Percentiles rank a stretch among this genome's conserved stretches.
These are phyloP conservation scores for Primulina tabacum DNA, from an alignment of 257 asterid species.

Conservation along the genomic window DNA sequence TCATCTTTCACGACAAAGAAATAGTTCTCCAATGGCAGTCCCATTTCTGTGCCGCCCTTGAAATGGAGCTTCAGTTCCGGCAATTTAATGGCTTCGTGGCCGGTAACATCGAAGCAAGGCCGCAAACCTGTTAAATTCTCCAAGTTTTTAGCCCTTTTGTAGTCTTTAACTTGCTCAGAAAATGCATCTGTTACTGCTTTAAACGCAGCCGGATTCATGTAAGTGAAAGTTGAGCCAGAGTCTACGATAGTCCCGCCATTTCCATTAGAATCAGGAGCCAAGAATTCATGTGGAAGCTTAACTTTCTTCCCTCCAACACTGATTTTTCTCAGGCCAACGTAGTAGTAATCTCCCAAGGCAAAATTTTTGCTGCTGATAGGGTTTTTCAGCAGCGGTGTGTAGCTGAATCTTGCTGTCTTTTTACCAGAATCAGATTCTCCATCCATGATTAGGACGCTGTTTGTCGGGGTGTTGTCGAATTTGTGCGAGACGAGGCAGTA, in stretches of 20 bases:
- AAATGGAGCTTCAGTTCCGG: slow-evolving; percentile 70
- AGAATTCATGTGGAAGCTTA: slow-evolving; percentile 39
- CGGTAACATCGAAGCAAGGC: slow-evolving; percentile 70
- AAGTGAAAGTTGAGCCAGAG: slow-evolving; percentile 79
- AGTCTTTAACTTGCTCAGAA: slow-evolving; percentile 41
- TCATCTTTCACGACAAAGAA: slow-evolving; percentile 44
- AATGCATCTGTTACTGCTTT: slow-evolving; percentile 40
- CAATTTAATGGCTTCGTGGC: slow-evolving; percentile 31
- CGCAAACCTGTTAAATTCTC: slow-evolving; percentile 54
- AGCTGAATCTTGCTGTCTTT: slow-evolving; percentile 39
- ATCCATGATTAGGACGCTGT: slow-evolving; percentile 53
- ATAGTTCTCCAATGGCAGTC: slow-evolving; percentile 63
- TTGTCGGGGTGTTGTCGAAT: slow-evolving; percentile 49
- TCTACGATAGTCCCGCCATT: slow-evolving; percentile 85
- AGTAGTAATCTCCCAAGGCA: slow-evolving; percentile 51
- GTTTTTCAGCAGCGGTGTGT: slow-evolving; percentile 48
- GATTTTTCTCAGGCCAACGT: slow-evolving; percentile 51
- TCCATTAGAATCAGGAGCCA: slow-evolving; percentile 49
- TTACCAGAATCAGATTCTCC: slow-evolving; percentile 33
- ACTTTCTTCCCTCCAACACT: slow-evolving; percentile 64
- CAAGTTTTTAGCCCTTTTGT: slow-evolving; percentile 40
- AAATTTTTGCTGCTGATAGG: slow-evolving; percentile 32
- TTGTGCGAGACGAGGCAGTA: slow-evolving; percentile 71
- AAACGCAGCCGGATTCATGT: slow-evolving; percentile 43
- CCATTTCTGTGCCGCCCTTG: slow-evolving; percentile 75